phyloP scores from a whole-genome alignment of 2,329 filamentous ascomycete species.

The Epichloe amarillans region DNA sequence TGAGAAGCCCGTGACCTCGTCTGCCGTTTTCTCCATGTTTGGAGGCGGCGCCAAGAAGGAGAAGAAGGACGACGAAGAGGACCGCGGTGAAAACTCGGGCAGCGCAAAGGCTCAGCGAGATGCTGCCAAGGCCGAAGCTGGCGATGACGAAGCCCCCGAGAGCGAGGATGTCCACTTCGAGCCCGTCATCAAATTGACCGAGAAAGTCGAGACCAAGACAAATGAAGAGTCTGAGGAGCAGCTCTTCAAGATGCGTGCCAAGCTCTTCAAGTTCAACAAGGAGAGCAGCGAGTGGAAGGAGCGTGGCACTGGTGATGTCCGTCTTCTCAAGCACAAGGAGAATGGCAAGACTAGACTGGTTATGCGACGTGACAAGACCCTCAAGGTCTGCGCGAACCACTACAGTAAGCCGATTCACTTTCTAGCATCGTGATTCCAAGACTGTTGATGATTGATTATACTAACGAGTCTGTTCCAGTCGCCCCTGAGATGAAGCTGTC shows the following conservation, averaged over 20 bases:
- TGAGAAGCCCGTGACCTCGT: conserved; percentile 33
- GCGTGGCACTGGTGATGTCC: conserved; percentile 90
- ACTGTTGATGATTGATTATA: background rate
- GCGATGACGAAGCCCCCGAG: conserved; percentile 65
- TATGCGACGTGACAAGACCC: conserved; percentile 98
- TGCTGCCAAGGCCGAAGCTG: conserved; percentile 42
- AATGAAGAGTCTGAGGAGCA: conserved; percentile 98
- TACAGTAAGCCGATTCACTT: conserved; percentile 56
- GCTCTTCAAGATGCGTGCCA: conserved; percentile 98
- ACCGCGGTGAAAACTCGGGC: conserved; percentile 75
- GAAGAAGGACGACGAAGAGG: conserved; percentile 69
- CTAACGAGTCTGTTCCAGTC: conserved; percentile 37
- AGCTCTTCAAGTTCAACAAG: conserved; percentile 96
- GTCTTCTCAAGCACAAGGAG: conserved; percentile 96
- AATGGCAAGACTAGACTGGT: conserved; percentile 95
- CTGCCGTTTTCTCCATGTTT: conserved; percentile 93
- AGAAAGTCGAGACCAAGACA: conserved; percentile 94
- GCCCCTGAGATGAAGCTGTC: conserved; percentile 98
- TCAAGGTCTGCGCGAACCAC: conserved; percentile 99
- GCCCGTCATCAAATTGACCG: conserved; percentile 87
- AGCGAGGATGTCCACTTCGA: conserved; percentile 94
- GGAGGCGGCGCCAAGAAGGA: conserved; percentile 95
- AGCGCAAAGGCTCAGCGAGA: conserved; percentile 69
- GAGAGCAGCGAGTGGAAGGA: conserved; percentile 97
- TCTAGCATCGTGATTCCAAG: background rate